Base-by-base conservation (phyloP, 768 basidiomycete species). In the Suillus subluteus region DNA sequence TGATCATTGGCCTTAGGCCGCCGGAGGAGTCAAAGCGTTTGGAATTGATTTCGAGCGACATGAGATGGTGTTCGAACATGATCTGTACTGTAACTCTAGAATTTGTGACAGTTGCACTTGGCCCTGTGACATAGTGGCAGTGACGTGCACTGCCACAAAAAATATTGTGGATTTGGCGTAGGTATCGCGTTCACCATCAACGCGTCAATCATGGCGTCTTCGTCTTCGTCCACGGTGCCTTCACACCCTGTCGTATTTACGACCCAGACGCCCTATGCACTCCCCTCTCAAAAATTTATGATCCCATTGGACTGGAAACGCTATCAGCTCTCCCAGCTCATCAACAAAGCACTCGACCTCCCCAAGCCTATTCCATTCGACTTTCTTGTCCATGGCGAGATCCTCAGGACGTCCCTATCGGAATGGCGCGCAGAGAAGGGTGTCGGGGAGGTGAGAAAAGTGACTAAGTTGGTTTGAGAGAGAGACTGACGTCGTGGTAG, bases 311-410 rank as follows among this genome's bases (percentile, higher is more conserved):
- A 86, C 76, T 99, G 95, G 96, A 87, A 86, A 64, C 89, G 97
- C n/a, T 99, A 92, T 77, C 97, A 98, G 68, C 90, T 99, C 21
- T 99, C 92, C 77, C 97, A 98, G 68, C 90, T 99, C 55, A 89
- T 99, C 66, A 99, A 99, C 82, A 97, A 98, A 74, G 94, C 96
- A 1, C 82, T 99, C 35, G 84, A 86, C 26, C 86, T 91, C n/a
- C 76, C 84, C 0, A 87, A 87, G 64, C 88, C 92, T 0, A 82
- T 97, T 4, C 96, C 96, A 0, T 98, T 98, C 75, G 96, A 99
- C 78, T 99, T 98, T 77, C 78, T 99, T 54, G 82, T 98, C 44
- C 83, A 86, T 55, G 94, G 95, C 21, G 88, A 93, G 73, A 85
- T 98, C 15, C 76, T 98, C 3, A 81, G 91, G 56, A 83, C 85